Base-by-base conservation (phyloP, 257 asterid species). In the Solanum tacnaense region DNA sequence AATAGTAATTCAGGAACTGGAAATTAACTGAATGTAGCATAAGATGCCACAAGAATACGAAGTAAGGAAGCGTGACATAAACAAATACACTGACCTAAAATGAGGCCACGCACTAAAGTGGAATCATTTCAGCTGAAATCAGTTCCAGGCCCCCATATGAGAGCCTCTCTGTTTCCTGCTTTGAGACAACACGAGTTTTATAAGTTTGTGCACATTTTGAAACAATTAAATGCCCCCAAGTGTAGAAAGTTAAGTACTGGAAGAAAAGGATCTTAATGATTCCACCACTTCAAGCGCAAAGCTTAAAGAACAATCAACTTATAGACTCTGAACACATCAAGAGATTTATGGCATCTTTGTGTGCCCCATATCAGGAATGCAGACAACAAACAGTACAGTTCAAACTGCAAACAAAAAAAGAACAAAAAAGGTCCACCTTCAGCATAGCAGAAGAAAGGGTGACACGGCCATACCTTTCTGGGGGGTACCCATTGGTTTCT, bases 101-200 rank as follows among this genome's bases (percentile, higher is more conserved):
- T 91, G 95, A 93, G 95, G 94, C 96, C 97, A 94, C 90, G 94
- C 95, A 94, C 91, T 94, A 92, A 92, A 94, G 94, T 94, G 98
- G 95, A 91, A 92, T 93, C 98, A 93, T 93, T 94, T 94, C 97
- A 94, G 96, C 98, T 88, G 94, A 93, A 96, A 94, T 92, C 97
- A 91, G 96, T 93, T 92, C 96, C 95, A 93, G 96, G 96, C 98
- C 95, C 98, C 98, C 96, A 92, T 92, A 94, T 92, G 98, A 96
- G 96, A 96, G 98, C 95, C 98, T 93, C 97, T 93, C 91, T 93
- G 93, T 94, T 92, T 92, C 98, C 98, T 96, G 98, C 98, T 96
- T 92, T 89, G 94, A 96, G 94, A 96, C 95, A 95, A 93, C 90
- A 92, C 83, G 94, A 94, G 93, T 92, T 90, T 88, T 93, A 96